phyloP scores from a whole-genome alignment of 257 asterid genomes.

The Coffea eugenioides region DNA sequence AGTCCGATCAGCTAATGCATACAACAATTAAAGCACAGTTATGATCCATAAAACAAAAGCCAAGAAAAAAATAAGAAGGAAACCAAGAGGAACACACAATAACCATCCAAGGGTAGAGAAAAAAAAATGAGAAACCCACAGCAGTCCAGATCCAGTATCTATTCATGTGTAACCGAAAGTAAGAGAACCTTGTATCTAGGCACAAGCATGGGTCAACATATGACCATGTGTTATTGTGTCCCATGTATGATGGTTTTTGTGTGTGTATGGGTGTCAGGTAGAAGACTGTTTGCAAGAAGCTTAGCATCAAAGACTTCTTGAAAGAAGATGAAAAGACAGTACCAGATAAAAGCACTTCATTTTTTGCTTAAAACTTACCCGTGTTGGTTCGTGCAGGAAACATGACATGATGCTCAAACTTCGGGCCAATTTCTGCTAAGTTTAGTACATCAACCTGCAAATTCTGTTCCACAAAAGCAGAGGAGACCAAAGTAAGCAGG shows the following conservation, averaged over 20 bases:
- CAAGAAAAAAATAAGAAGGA: neutral
- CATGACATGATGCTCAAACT: constrained; percentile 73
- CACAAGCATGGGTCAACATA: neutral
- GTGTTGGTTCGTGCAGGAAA: constrained; percentile 95
- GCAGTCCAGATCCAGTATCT: neutral
- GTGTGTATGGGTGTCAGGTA: neutral
- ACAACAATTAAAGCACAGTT: neutral
- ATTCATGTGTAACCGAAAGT: neutral
- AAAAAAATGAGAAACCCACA: neutral
- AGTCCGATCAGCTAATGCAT: neutral
- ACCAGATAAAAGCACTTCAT: neutral
- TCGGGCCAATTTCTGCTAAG: constrained; percentile 79
- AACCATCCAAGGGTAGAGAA: neutral
- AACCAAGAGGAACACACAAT: neutral
- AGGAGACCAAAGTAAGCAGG: neutral
- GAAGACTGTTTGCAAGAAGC: neutral
- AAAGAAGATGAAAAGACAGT: neutral
- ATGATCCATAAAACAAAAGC: neutral
- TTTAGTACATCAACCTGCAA: constrained; percentile 75
- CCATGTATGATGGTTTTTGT: neutral
- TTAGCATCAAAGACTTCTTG: neutral
- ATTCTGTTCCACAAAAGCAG: constrained; percentile 38
- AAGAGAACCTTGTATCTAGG: neutral
- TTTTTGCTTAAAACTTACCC: constrained; percentile 40
- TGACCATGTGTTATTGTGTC: neutral